phyloP scores from a whole-genome alignment of 768 basidiomycete genomes.

The Podaxis sp. region DNA sequence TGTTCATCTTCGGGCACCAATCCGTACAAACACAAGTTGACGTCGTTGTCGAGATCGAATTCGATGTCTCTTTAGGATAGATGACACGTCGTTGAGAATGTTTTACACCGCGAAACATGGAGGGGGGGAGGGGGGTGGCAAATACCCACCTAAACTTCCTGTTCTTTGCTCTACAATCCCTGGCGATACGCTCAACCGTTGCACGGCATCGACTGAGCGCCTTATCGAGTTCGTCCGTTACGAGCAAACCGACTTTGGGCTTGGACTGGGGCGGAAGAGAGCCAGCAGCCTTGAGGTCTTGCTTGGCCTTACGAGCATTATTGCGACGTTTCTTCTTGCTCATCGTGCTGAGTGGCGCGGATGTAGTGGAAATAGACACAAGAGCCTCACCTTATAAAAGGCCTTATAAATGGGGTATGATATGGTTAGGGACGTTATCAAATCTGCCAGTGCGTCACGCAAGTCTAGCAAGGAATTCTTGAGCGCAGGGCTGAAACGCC shows the following conservation, averaged over 20 bases:
- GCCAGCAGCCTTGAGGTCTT: neutral
- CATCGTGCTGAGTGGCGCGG: neutral
- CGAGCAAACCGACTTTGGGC: slow-evolving; percentile 36
- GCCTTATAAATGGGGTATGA: neutral
- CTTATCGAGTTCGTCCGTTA: slow-evolving; percentile 45
- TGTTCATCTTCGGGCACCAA: slow-evolving; percentile 15
- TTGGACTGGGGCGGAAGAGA: neutral
- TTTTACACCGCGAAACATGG: slow-evolving; percentile 19
- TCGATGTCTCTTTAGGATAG: slow-evolving; percentile 40
- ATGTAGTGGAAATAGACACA: neutral
- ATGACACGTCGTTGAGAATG: slow-evolving; percentile 28
- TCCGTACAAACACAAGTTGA: slow-evolving; percentile 36
- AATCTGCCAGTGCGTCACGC: neutral
- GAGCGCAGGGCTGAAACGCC: neutral
- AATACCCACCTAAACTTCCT: slow-evolving; percentile 40
- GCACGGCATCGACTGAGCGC: slow-evolving; percentile 42
- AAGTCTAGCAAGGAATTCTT: neutral
- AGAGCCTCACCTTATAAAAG: neutral
- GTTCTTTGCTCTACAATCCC: slow-evolving; percentile 41
- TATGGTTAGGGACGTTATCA: neutral
- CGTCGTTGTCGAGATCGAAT: slow-evolving; percentile 54
- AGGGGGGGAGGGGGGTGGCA: neutral
- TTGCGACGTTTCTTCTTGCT: neutral
- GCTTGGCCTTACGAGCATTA: neutral
- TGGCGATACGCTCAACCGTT: slow-evolving; percentile 38